phyloP scores from a whole-genome alignment of 2,329 filamentous ascomycete genomes.

The Monilinia fructigena region DNA sequence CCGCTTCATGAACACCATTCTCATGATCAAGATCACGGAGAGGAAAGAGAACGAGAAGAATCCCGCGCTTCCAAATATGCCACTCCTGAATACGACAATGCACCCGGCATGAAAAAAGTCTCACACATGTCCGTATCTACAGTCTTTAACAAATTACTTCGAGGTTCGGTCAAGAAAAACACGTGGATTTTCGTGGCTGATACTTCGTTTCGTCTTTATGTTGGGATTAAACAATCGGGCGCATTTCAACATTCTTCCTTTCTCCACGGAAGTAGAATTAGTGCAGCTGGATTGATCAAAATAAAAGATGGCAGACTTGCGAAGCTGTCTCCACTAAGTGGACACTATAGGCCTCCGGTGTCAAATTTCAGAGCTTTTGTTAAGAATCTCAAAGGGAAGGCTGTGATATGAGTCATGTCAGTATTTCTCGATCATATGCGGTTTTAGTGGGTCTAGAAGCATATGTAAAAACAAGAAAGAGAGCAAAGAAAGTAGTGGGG shows the following conservation, averaged over 20 bases:
- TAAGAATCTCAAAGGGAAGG: conserved; percentile 66
- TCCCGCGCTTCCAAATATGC: conserved; percentile 64
- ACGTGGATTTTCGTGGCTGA: conserved; percentile 95
- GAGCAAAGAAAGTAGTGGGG: conserved; percentile 52
- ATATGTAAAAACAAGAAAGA: conserved; percentile 66
- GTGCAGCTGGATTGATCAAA: conserved; percentile 80
- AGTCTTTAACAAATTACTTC: conserved; percentile 74
- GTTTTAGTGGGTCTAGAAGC: conserved; percentile 80
- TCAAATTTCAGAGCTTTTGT: conserved; percentile 83
- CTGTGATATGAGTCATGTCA: conserved; percentile 76
- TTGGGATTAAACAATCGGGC: conserved; percentile 86
- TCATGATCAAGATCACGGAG: conserved; percentile 34
- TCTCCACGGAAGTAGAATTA: conserved; percentile 76
- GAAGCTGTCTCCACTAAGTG: conserved; percentile 68
- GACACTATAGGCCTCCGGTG: conserved; percentile 78
- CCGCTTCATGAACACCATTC: conserved; percentile 9
- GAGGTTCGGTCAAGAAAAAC: conserved; percentile 77
- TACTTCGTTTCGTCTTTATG: conserved; percentile 79
- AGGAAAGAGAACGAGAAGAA: conserved; percentile 49
- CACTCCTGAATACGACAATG: conserved; percentile 60
- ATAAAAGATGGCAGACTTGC: conserved; percentile 78
- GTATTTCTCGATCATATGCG: conserved; percentile 77
- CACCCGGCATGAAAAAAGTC: conserved; percentile 59
- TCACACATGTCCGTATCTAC: conserved; percentile 69
- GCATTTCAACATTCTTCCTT: conserved; percentile 92